Evolutionary conservation across 805 yeast genomes (phyloP), one percentile per base, ranked within the genome.

Genomic region (Torulaspora microellipsoides): DNA sequence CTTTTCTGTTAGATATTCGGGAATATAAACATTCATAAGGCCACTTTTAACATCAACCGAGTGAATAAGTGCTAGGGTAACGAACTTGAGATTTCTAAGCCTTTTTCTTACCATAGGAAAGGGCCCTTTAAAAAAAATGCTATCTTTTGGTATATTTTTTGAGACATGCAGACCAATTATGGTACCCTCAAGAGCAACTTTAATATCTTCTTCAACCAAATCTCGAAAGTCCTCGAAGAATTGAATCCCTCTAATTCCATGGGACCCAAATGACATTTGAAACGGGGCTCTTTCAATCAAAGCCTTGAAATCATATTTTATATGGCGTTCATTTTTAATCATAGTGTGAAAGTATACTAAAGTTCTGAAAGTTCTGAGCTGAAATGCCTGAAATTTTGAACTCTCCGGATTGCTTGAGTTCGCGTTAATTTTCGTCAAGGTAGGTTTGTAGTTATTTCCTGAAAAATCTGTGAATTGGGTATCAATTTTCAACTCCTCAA

Each of bases 11-110:
- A 44, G 34, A 12, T 31, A 40, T 7, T 42, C 38, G 0, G 87
- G 88, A 0, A 83, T 65, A 52, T 84, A 80, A 1, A 87, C 39
- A 45, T 83, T 80, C 34, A 85, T 53, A 12, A 65, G 49, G 8
- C 66, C 55, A 1, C 63, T 55, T 0, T 47, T 44, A 0, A 48
- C 45, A 51, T 81, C 74, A 10, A 86, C 63, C 1, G 91, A 83
- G 56, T 88, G 96, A 0, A 87, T 69, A 38, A 86, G 66, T 1
- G 76, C 80, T 28, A 83, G 42, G 11, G 57, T 43, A 8, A 52
- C 30, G 44, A 54, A 61, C 7, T 35, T 20, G 14, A 40, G 27
- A 15, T 49, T 34, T 4, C 13, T 13, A 8, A 48, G 20, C 14
- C 32, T n/a, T 3, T 37, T 29, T 10, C 44, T 47, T 6, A 62